Percentiles rank a stretch among this genome's conserved stretches.
phyloP scores from a whole-genome alignment of 2,329 filamentous ascomycete genomes.

The Aspergillus unguis region DNA sequence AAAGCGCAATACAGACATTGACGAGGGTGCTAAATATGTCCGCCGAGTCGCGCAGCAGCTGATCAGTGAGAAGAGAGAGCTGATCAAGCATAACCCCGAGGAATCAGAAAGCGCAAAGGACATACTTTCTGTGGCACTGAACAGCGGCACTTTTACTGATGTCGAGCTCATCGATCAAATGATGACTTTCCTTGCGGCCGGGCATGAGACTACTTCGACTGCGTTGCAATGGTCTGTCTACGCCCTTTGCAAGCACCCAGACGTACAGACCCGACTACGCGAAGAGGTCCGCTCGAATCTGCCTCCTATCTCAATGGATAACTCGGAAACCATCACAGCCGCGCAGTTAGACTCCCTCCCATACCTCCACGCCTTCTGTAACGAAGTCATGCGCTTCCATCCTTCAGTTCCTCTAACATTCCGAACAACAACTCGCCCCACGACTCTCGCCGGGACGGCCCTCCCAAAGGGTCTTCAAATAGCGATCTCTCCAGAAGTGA shows the following conservation, averaged over 20 bases:
- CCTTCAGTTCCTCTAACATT: slow-evolving; percentile 69
- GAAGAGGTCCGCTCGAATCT: slow-evolving; percentile 63
- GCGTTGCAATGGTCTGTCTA: slow-evolving; percentile 74
- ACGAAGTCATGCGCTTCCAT: slow-evolving; percentile 71
- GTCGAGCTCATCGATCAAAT: slow-evolving; percentile 82
- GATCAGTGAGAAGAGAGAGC: slow-evolving; percentile 66
- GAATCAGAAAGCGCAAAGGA: slow-evolving; percentile 53
- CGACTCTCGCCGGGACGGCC: slow-evolving; percentile 59
- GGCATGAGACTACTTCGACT: slow-evolving; percentile 75
- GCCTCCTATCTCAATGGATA: slow-evolving; percentile 50
- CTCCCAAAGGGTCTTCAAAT: slow-evolving; percentile 70
- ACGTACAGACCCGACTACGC: slow-evolving; percentile 65
- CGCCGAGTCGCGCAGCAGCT: slow-evolving; percentile 65
- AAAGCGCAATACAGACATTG: slow-evolving; percentile 65
- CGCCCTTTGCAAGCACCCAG: slow-evolving; percentile 62
- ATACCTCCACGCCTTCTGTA: slow-evolving; percentile 76
- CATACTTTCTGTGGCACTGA: slow-evolving; percentile 76
- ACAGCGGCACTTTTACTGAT: slow-evolving; percentile 71
- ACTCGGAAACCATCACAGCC: slow-evolving; percentile 64
- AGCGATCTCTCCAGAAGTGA: slow-evolving; percentile 61
- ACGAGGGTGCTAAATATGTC: slow-evolving; percentile 56
- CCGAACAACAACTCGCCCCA: slow-evolving; percentile 64
- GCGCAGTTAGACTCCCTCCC: slow-evolving; percentile 64
- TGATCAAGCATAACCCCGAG: slow-evolving; percentile 34
- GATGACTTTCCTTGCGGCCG: slow-evolving; percentile 84